phyloP scores from a whole-genome alignment of 73 alveolate genomes.

The Paramecium pentaurelia region DNA sequence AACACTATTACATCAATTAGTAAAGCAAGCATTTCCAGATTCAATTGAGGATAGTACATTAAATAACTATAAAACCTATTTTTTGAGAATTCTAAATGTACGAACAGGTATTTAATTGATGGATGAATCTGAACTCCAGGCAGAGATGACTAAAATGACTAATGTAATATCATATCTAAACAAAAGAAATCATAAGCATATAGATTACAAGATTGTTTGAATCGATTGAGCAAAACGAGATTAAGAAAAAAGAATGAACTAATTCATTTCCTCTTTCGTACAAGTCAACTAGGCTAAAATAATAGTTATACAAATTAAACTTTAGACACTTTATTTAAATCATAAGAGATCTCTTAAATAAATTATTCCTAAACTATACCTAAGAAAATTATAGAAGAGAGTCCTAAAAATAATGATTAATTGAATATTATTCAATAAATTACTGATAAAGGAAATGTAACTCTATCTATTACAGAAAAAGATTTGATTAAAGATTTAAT shows the following conservation, averaged over 20 bases:
- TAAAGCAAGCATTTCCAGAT: neutral
- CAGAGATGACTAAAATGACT: neutral
- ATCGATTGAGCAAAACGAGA: neutral
- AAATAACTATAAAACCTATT: neutral
- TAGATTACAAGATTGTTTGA: neutral
- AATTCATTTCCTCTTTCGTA: neutral
- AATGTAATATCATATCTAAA: neutral
- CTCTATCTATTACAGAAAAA: neutral
- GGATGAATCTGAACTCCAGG: neutral
- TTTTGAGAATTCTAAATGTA: neutral
- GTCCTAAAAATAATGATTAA: neutral
- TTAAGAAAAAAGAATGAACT: neutral
- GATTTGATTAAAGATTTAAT: conserved; percentile 41
- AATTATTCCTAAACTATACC: neutral
- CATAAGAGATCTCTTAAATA: neutral
- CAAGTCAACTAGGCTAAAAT: neutral
- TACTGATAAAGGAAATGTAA: neutral
- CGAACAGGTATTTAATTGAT: neutral
- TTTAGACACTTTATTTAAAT: neutral
- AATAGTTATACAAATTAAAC: neutral
- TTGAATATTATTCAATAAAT: neutral
- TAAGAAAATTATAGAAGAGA: neutral
- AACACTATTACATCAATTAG: neutral
- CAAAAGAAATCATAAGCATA: neutral
- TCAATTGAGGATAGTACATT: neutral